Percentiles rank a stretch among this genome's conserved stretches.
These are phyloP conservation scores for Penicillium ucsense DNA, from an alignment of 495 filamentous ascomycete species.

Conservation along the genomic window DNA sequence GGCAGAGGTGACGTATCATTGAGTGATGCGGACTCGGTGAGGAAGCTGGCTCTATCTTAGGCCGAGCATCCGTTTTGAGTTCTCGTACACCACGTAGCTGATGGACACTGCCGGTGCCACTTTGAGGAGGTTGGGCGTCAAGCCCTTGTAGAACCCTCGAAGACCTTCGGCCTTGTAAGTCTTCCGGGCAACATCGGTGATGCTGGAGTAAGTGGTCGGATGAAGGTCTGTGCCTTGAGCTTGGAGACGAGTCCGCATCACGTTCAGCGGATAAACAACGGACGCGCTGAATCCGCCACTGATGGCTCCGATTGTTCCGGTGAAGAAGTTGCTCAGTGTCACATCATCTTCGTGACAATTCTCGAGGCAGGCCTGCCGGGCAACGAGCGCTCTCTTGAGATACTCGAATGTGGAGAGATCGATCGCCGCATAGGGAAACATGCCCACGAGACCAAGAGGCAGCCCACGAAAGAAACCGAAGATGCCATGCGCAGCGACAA, in stretches of 20 bases:
- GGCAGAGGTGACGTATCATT: background rate
- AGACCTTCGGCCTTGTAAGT: conserved; percentile 77
- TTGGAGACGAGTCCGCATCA: conserved; percentile 87
- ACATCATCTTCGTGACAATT: conserved; percentile 77
- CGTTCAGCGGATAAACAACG: conserved; percentile 89
- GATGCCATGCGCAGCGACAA: conserved; percentile 66
- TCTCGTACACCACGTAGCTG: conserved; percentile 96
- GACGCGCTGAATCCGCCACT: conserved; percentile 92
- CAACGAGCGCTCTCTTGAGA: conserved; percentile 64
- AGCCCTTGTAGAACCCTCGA: conserved; percentile 83
- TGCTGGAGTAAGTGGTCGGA: conserved; percentile 80
- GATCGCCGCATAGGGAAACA: conserved; percentile 97
- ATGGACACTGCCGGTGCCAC: conserved; percentile 95
- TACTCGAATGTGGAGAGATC: conserved; percentile 94
- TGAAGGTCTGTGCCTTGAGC: conserved; percentile 89
- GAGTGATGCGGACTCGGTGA: background rate
- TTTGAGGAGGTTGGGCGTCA: conserved; percentile 93
- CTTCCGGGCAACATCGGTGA: conserved; percentile 73
- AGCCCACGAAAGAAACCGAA: conserved; percentile 83
- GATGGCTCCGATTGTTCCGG: conserved; percentile 75
- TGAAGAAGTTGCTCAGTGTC: conserved; percentile 62
- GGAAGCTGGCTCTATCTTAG: conserved; percentile 41
- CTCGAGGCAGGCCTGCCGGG: conserved; percentile 56
- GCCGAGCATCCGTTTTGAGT: conserved; percentile 70
- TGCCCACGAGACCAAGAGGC: conserved; percentile 83